Conservation (phyloP, 257 asterid genomes). For the Datura wrightii region DNA sequence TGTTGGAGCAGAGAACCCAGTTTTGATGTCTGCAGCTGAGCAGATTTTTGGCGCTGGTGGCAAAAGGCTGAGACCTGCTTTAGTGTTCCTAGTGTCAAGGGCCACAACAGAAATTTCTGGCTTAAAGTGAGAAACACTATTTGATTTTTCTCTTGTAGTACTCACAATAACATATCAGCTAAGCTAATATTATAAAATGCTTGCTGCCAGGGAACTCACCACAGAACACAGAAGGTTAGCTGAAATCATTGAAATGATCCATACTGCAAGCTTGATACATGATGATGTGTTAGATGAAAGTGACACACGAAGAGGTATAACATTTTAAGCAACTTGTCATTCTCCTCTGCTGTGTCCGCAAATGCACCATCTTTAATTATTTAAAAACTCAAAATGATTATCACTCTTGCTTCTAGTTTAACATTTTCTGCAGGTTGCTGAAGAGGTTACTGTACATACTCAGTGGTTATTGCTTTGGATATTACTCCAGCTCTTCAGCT, state of each 20-base stretch:
- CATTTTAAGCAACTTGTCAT: slow-evolving; percentile 18
- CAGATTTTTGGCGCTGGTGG: slow-evolving; percentile 99
- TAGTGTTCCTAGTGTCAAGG: slow-evolving; percentile 86
- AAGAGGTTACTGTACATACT: not conserved
- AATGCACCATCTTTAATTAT: not conserved
- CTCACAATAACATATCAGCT: slow-evolving; percentile 6
- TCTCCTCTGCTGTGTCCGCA: not conserved
- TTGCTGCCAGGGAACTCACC: slow-evolving; percentile 73
- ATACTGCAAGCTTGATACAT: slow-evolving; percentile 96
- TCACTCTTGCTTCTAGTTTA: not conserved
- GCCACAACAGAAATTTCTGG: slow-evolving; percentile 86
- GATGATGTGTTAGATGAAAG: slow-evolving; percentile 97
- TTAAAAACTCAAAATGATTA: not conserved
- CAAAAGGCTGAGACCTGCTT: slow-evolving; percentile 93
- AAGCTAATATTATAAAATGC: slow-evolving; percentile 20
- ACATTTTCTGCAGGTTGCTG: not conserved
- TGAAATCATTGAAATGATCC: slow-evolving; percentile 98
- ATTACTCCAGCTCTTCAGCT: not conserved
- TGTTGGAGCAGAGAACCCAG: slow-evolving; percentile 98
- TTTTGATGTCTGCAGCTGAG: slow-evolving; percentile 94
- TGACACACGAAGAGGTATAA: slow-evolving; percentile 86
- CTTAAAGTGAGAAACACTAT: slow-evolving; percentile 60
- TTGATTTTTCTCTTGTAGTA: not conserved
- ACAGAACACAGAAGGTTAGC: slow-evolving; percentile 90
- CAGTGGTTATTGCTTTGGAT: slow-evolving; percentile 9